Base-by-base conservation (phyloP, 2,329 filamentous ascomycete species). In the Penicillium frequentans region DNA sequence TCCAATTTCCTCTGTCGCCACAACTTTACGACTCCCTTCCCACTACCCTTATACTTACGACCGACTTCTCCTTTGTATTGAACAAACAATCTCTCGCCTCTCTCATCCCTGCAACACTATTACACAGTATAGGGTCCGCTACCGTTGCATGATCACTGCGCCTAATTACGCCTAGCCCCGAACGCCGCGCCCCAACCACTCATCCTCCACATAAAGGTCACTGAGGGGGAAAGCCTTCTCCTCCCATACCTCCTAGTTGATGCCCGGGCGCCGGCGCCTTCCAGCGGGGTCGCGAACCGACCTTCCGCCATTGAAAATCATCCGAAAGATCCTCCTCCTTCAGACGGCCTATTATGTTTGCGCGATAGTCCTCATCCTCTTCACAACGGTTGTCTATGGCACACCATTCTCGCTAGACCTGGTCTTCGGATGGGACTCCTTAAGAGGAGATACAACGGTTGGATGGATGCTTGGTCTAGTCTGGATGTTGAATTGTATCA, bases 401-500 rank as follows among this genome's bases (percentile, higher is more conserved):
- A 81, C 82, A 51, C 77, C 81, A 19, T 84, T 89, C 58, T 81
- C 77, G 37, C 70, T 84, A 2, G 84, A 85, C 59, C 69, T 88
- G 46, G 73, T 90, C 3, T 77, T 90, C 47, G 83, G 82, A 69
- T 90, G 87, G 87, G 78, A 81, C 56, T 83, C 79, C 49, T 62
- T 90, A 54, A 75, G 87, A 53, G 86, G 86, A 9, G 87, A 90
- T 71, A 88, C 86, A 3, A 89, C 87, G 0, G 80, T 86, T 16
- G 87, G 87, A 59, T 90, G 87, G 87, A 89, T 86, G 68, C 68
- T 89, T 57, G 86, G 84, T 0, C 71, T 89, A 56, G 85, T 88
- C 42, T 90, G 87, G 86, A 76, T 89, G 68, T 73, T 89, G 69
- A 87, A 87, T 68, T 83, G 83, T 62, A 76, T 88, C 48, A 77